Base-by-base conservation (phyloP, 164 flowering plant genomes). In the Dillenia suffruticosa region DNA sequence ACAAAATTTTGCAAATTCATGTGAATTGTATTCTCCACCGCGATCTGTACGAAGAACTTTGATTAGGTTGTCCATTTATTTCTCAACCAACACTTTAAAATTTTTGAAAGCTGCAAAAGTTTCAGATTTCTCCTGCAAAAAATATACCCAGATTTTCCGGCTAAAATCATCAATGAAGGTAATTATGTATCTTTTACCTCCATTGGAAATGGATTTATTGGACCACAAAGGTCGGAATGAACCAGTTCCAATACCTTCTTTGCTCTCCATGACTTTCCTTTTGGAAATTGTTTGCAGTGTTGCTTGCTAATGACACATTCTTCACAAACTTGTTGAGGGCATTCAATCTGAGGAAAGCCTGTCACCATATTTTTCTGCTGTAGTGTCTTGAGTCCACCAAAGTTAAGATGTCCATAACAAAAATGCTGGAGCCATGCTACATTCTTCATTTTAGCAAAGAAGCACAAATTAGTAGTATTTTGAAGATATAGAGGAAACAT, bases 231-330 rank as follows among this genome's bases (percentile, higher is more conserved):
- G 43, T 67, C 67, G 2, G 61, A 57, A 50, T 62, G 67, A 9
- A 70, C 63, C 16, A 66, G 5, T 19, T 71, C 51, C 19, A 67
- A 44, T 11, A 12, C n/a, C 11, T 59, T 26, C 40, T 40, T 16
- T 10, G 74, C 67, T 49, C 70, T 66, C 66, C 57, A 59, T 10
- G 58, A 9, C 12, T 54, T 57, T 12, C 44, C 59, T 60, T 46
- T 13, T 64, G 68, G 68, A 44, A 69, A 63, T 3, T 7, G 13
- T 6, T 32, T 12, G 1, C 14, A 51, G 9, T 56, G 62, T 52
- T 65, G 69, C 46, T 70, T 70, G 63, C 66, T 16, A 53, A 69
- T 15, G 40, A 55, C 44, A 46, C 62, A 64, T 6, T 45, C 63
- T 58, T 58, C 63, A 58, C 68, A 72, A 13, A 67, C 40, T 16